Evolutionary conservation across 1,284 basidiomycete genomes (phyloP).

Genomic region (Cryptococcus amylolentus): DNA sequence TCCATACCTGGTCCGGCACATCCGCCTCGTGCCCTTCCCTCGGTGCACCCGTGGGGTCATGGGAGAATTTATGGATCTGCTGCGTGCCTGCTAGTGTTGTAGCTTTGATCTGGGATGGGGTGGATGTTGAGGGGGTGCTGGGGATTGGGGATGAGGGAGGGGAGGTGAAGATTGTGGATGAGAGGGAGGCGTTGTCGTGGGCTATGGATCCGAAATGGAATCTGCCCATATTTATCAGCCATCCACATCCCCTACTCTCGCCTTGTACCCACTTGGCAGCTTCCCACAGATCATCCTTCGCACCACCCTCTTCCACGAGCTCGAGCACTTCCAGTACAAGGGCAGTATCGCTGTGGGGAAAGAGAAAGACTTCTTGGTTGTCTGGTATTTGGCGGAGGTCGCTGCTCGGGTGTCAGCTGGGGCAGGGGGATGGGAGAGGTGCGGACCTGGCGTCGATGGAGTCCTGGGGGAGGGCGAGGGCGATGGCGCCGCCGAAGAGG

Average conservation of each 20-base stretch:
- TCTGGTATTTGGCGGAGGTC: constrained; percentile 91
- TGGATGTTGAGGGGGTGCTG: constrained; percentile 7
- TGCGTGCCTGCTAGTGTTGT: constrained; percentile 68
- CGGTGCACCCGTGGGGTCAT: constrained; percentile 41
- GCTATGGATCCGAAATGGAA: constrained; percentile 90
- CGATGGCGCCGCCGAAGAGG: constrained; percentile 71
- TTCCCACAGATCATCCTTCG: constrained; percentile 51
- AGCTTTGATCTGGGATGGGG: constrained; percentile 56
- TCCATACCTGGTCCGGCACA: constrained; percentile 63
- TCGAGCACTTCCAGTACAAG: constrained; percentile 84
- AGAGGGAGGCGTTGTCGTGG: constrained; percentile 78
- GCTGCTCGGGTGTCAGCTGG: constrained; percentile 51
- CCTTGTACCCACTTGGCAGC: constrained; percentile 64
- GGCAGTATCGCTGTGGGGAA: constrained; percentile 65
- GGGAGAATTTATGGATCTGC: constrained; percentile 65
- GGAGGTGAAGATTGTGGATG: constrained; percentile 51
- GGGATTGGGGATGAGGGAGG: constrained; percentile 19
- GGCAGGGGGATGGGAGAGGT: background rate
- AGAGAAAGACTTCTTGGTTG: constrained; percentile 90
- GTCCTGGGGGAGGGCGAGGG: constrained; percentile 57
- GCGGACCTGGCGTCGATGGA: constrained; percentile 85
- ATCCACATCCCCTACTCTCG: background rate
- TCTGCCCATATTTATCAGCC: constrained; percentile 50
- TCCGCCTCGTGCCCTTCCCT: constrained; percentile 46
- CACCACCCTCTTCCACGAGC: constrained; percentile 59